These are phyloP conservation scores for Neofusicoccum ribis DNA, from an alignment of 2,329 filamentous ascomycete genomes.

Conservation along the genomic window DNA sequence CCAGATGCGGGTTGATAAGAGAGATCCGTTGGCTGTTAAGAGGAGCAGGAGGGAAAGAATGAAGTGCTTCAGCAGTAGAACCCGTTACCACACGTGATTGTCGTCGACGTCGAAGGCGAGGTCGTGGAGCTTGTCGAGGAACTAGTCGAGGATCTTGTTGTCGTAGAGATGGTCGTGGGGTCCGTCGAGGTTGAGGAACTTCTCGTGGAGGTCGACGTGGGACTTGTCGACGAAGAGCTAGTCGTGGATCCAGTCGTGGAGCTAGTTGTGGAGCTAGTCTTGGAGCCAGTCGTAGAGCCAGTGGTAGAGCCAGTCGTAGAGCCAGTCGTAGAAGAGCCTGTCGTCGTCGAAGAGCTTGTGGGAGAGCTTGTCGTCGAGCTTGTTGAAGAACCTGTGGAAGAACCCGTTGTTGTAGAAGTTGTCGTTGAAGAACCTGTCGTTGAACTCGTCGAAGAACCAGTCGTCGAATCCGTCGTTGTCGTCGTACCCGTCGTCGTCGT, in stretches of 20 bases:
- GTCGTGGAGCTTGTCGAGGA: not conserved
- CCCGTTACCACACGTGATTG: not conserved
- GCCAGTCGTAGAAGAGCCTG: not conserved
- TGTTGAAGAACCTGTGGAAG: not conserved
- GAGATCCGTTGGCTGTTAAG: too few relatives aligned
- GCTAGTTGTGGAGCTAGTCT: not conserved
- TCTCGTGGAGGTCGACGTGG: not conserved
- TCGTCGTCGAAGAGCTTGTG: not conserved
- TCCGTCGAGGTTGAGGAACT: not conserved
- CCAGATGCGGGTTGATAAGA: too few relatives aligned
- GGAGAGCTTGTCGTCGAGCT: not conserved
- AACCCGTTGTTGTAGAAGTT: not conserved
- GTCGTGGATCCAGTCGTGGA: not conserved
- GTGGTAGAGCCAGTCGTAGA: not conserved
- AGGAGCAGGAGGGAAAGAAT: too few relatives aligned
- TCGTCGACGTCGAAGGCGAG: not conserved
- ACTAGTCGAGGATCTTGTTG: too few relatives aligned
- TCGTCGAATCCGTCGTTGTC: too few relatives aligned
- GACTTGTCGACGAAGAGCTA: not conserved
- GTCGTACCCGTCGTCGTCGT: too few relatives aligned
- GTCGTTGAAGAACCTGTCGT: too few relatives aligned
- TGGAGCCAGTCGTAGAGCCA: not conserved
- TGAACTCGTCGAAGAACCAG: too few relatives aligned
- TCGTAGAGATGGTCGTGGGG: not conserved
- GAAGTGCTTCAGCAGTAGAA: not conserved